Evolutionary conservation across 495 filamentous ascomycete genomes (phyloP).

Genomic region (Tuber magnatum): DNA sequence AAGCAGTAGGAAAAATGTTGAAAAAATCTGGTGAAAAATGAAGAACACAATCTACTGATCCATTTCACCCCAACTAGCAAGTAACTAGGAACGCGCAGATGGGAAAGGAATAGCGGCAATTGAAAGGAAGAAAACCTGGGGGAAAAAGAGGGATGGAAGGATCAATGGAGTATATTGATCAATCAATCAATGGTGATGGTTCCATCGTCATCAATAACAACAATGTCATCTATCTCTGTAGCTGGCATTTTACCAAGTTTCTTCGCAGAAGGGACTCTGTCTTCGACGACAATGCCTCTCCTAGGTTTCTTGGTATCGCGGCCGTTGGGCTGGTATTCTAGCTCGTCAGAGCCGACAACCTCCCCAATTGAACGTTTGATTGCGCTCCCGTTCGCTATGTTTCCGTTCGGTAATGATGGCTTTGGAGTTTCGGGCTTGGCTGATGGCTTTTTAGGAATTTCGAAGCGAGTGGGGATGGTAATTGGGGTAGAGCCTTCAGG

Average conservation of each 20-base stretch:
- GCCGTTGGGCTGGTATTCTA: slow-evolving; percentile 11
- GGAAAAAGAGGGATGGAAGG: not conserved
- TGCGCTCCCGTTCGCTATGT: slow-evolving; percentile 28
- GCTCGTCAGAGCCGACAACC: slow-evolving; percentile 13
- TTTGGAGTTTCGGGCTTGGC: slow-evolving; percentile 17
- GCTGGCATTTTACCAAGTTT: slow-evolving; percentile 22
- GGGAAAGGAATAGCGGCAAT: not conserved
- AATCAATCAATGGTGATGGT: slow-evolving; percentile 37
- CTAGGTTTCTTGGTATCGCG: slow-evolving; percentile 46
- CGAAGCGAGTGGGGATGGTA: slow-evolving; percentile 44
- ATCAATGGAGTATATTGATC: not conserved
- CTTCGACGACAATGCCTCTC: slow-evolving; percentile 34
- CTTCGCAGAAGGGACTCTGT: slow-evolving; percentile 9
- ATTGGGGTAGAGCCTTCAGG: slow-evolving; percentile 46
- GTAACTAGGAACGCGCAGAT: not conserved
- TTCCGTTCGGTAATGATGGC: slow-evolving; percentile 20
- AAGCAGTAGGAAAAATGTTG: not conserved
- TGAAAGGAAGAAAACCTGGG: not conserved
- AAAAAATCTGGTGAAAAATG: not conserved
- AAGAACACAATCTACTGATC: not conserved
- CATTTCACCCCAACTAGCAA: not conserved
- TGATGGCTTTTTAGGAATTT: slow-evolving; percentile 52
- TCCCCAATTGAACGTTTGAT: slow-evolving; percentile 26
- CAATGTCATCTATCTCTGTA: slow-evolving; percentile 42
- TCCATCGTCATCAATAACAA: slow-evolving; percentile 56